phyloP scores from a whole-genome alignment of 306 rosid genomes.

The cucumber (Cucumis sativus) region Cucumber_9930_V3 NC_026661.2:4088501-4089000 shows the following conservation, averaged over 20 bases:
- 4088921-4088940: neutral
- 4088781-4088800: slow-evolving; percentile 24
- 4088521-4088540: slow-evolving; percentile 31
- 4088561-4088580: slow-evolving; percentile 12
- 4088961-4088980: neutral
- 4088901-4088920: neutral
- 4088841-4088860: slow-evolving; percentile 34
- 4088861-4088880: slow-evolving; percentile 15
- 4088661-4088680: slow-evolving; percentile 17
- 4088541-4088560: slow-evolving; percentile 18
- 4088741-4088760: slow-evolving; percentile 14
- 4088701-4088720: slow-evolving; percentile 26
- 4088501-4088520: slow-evolving; percentile 32
- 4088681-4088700: slow-evolving; percentile 28
- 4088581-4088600: slow-evolving; percentile 21
- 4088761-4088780: slow-evolving; percentile 32
- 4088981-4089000: no score
- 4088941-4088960: neutral
- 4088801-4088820: slow-evolving; percentile 29
- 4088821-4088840: slow-evolving; percentile 28
- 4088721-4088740: slow-evolving; percentile 35
- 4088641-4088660: slow-evolving; percentile 30
- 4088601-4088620: slow-evolving; percentile 45
- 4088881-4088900: slow-evolving; percentile 7
- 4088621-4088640: slow-evolving; percentile 28